These are phyloP conservation scores for Penicillium sp. DNA, from an alignment of 2,329 filamentous ascomycete genomes.

Conservation along the genomic window DNA sequence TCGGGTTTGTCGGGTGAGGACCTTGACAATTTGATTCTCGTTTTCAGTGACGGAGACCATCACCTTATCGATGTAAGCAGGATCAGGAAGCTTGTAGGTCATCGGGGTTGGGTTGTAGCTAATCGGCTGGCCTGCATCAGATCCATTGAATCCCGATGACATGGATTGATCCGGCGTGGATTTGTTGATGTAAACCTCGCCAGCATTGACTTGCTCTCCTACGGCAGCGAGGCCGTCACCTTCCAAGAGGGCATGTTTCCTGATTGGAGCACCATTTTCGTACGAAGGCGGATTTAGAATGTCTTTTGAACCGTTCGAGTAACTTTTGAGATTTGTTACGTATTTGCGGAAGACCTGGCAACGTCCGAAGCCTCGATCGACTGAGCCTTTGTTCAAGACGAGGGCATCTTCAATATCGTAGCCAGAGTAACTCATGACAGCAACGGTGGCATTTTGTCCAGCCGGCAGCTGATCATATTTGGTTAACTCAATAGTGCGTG, in stretches of 20 bases:
- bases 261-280: constrained; percentile 64
- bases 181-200: constrained; percentile 91
- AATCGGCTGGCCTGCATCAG: constrained; percentile 60
- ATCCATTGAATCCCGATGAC: constrained; percentile 66
- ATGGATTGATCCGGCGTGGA: constrained; percentile 79
- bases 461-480: constrained; percentile 97
- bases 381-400: constrained; percentile 93
- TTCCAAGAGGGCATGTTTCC: constrained; percentile 76
- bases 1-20: constrained; percentile 94
- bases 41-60: constrained; percentile 89
- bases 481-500: constrained; percentile 92
- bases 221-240: constrained; percentile 88
- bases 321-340: constrained; percentile 82
- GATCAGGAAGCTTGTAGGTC: constrained; percentile 82
- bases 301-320: constrained; percentile 76
- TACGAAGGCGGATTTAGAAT: constrained; percentile 66
- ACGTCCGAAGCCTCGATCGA: constrained; percentile 91
- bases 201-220: constrained; percentile 75
- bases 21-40: constrained; percentile 86
- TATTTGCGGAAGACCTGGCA: constrained; percentile 99
- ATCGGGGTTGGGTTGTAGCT: constrained; percentile 48
- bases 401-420: constrained; percentile 99
- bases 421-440: constrained; percentile 98
- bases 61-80: constrained; percentile 92
- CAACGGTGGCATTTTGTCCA: constrained; percentile 94